phyloP scores from a whole-genome alignment of 1,139 yeast species.

The Wickerhamiella pararugosa region DNA sequence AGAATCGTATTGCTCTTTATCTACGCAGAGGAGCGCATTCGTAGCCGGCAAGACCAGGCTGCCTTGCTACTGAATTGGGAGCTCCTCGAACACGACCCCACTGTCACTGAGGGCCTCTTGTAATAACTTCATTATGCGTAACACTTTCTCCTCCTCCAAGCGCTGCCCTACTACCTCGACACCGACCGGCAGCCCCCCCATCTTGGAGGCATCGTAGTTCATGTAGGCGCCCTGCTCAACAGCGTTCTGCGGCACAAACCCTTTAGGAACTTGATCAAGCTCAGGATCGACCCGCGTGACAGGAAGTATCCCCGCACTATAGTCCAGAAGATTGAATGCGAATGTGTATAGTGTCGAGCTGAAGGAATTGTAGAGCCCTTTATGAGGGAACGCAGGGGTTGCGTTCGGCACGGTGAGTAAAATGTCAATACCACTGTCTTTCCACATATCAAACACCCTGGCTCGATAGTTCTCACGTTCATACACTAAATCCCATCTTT shows the following conservation, averaged over 20 bases:
- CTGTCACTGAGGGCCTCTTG: conserved; percentile 22
- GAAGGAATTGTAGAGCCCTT: conserved; percentile 25
- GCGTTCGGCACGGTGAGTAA: conserved; percentile 28
- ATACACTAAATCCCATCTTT: conserved; percentile 27
- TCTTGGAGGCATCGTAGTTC: conserved; percentile 39
- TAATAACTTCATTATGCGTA: conserved; percentile 30
- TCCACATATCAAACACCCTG: conserved; percentile 27
- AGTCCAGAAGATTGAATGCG: conserved; percentile 44
- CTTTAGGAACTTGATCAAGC: conserved; percentile 27
- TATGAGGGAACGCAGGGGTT: conserved; percentile 28
- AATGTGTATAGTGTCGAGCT: conserved; percentile 38
- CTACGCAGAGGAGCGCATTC: too few relatives aligned
- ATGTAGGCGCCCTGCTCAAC: conserved; percentile 29
- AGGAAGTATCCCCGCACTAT: conserved; percentile 44
- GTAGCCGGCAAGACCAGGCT: too few relatives aligned
- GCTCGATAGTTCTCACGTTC: conserved; percentile 28
- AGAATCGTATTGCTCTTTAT: too few relatives aligned
- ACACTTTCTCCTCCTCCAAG: conserved; percentile 47
- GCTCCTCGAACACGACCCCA: conserved; percentile 12
- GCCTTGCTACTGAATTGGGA: not conserved
- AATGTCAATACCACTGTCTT: conserved; percentile 25
- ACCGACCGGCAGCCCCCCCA: conserved; percentile 52
- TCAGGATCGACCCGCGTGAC: conserved; percentile 39
- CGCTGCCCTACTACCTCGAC: conserved; percentile 46
- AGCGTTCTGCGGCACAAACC: conserved; percentile 23